Evolutionary conservation across 2,329 filamentous ascomycete species (phyloP).

Genomic region (Didymella sp.): DNA sequence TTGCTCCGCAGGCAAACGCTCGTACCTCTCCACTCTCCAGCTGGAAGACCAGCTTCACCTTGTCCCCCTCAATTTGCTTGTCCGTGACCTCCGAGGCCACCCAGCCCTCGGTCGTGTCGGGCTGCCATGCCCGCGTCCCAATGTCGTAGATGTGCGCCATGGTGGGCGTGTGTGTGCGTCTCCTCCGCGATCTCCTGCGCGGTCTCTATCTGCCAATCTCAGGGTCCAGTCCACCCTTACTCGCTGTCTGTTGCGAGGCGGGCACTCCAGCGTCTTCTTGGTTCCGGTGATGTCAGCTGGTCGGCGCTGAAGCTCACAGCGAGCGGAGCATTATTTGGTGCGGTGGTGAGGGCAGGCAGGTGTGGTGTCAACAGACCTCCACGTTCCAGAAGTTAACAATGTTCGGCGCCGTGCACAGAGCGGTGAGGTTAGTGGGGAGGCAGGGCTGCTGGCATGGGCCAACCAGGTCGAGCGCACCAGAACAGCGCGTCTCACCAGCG

Average conservation of each 20-base stretch:
- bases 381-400: constrained; percentile 22
- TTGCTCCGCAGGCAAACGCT: not conserved
- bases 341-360: constrained; percentile 9
- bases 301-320: constrained; percentile 41
- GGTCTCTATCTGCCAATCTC: constrained; percentile 19
- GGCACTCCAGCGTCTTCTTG: constrained; percentile 29
- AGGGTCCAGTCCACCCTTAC: constrained; percentile 38
- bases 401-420: constrained; percentile 19
- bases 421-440: constrained; percentile 9
- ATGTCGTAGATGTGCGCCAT: constrained; percentile 97
- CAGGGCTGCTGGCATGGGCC: constrained; percentile 8
- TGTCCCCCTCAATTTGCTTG: constrained; percentile 83
- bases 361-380: constrained; percentile 9
- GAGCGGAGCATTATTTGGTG: constrained; percentile 34
- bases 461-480: constrained; percentile 5
- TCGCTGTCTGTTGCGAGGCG: constrained; percentile 16
- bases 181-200: constrained; percentile 25
- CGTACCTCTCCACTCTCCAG: constrained; percentile 90
- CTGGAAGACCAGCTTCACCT: constrained; percentile 85
- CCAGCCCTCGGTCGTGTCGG: constrained; percentile 95
- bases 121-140: constrained; percentile 97
- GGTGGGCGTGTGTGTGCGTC: constrained; percentile 36
- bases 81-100: constrained; percentile 92
- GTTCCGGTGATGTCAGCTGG: constrained; percentile 21
- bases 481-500: constrained; percentile 16